These are phyloP conservation scores for Botryotinia convoluta DNA, from an alignment of 2,329 filamentous ascomycete species.

Conservation along the genomic window DNA sequence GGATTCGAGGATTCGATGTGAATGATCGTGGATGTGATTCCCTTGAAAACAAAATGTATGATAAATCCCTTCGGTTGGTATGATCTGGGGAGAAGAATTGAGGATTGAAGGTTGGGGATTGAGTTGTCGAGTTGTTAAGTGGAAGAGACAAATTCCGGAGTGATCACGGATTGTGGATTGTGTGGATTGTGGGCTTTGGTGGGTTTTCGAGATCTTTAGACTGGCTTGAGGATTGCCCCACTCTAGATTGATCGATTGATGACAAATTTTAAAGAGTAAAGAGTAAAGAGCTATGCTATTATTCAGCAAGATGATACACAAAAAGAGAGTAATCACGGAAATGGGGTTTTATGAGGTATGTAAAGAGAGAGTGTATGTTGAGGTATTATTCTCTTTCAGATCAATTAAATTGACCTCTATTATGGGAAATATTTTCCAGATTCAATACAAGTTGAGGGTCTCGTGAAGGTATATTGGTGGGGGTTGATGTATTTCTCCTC, in stretches of 20 bases:
- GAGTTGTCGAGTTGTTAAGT: neutral
- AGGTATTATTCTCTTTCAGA: neutral
- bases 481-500: neutral
- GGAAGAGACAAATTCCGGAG: constrained; percentile 10
- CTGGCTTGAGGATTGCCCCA: constrained; percentile 5
- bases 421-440: neutral
- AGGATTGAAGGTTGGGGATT: neutral
- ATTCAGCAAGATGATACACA: neutral
- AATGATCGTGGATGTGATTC: neutral
- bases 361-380: no score
- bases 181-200: neutral
- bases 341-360: neutral
- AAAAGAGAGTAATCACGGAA: neutral
- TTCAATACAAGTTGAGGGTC: constrained; percentile 1
- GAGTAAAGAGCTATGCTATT: neutral
- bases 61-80: neutral
- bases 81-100: neutral
- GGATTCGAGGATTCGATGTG: neutral
- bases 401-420: neutral
- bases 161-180: constrained; percentile 4
- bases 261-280: constrained; percentile 11
- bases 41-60: neutral
- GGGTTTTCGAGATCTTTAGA: neutral
- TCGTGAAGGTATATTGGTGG: neutral
- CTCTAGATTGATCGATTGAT: neutral